phyloP scores from a whole-genome alignment of 352 stramenopile genomes.

The Detonula confervacea region DNA sequence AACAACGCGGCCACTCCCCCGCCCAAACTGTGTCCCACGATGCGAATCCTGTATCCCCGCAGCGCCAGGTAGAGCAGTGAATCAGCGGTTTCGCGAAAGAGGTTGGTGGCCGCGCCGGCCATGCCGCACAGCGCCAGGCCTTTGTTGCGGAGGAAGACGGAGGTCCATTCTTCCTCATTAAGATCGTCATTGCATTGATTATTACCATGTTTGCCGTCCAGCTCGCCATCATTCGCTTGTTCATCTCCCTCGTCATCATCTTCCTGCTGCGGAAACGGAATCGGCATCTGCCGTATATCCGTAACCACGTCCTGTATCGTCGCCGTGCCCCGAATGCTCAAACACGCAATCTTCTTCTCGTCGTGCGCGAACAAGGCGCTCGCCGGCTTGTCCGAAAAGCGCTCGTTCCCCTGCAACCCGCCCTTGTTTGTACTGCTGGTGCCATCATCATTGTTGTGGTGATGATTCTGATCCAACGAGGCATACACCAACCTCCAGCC shows the following conservation, averaged over 20 bases:
- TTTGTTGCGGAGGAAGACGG: slow-evolving; percentile 65
- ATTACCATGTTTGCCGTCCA: no score
- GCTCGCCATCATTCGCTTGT: no score
- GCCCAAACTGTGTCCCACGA: slow-evolving; percentile 84
- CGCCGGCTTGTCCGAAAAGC: slow-evolving; percentile 67
- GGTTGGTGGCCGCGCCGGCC: slow-evolving; percentile 81
- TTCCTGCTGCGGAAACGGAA: slow-evolving; percentile 78
- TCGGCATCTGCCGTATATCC: slow-evolving; percentile 86
- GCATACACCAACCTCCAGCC: slow-evolving; percentile 84
- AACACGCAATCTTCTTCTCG: slow-evolving; percentile 72
- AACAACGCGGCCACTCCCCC: slow-evolving; percentile 85
- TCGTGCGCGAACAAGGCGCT: slow-evolving; percentile 83
- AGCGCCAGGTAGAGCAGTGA: slow-evolving; percentile 74
- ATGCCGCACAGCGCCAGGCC: slow-evolving; percentile 86
- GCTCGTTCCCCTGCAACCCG: slow-evolving; percentile 19
- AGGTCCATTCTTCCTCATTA: slow-evolving; percentile 81
- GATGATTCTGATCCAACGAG: slow-evolving; percentile 51
- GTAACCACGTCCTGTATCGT: slow-evolving; percentile 88
- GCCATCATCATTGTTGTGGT: slow-evolving; percentile 43
- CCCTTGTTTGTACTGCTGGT: slow-evolving; percentile 19
- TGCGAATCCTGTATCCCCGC: slow-evolving; percentile 82
- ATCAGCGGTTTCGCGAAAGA: slow-evolving; percentile 84
- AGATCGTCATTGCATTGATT: no score
- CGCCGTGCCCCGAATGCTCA: slow-evolving; percentile 86
- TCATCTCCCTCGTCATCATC: slow-evolving; percentile 27